These are phyloP conservation scores for Metschnikowia koreensis DNA, from an alignment of 805 yeast genomes.

Conservation along the genomic window DNA sequence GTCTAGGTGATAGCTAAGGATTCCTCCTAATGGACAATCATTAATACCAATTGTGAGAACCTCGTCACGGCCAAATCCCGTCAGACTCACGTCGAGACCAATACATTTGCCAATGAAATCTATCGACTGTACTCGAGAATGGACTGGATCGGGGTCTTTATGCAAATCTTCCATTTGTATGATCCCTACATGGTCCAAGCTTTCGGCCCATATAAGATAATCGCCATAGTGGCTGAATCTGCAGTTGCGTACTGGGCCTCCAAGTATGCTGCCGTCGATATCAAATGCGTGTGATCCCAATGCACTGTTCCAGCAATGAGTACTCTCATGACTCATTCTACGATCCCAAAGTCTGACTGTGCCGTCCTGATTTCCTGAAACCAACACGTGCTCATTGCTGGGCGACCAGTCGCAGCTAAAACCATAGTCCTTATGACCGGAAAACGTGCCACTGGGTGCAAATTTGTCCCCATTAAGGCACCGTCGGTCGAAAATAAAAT, in stretches of 20 bases:
- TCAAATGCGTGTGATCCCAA: conserved; percentile 24
- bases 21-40: conserved; percentile 58
- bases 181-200: conserved; percentile 56
- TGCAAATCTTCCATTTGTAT: conserved; percentile 37
- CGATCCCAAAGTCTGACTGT: conserved; percentile 54
- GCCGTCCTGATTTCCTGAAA: conserved; percentile 63
- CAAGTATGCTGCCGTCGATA: conserved; percentile 18
- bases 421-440: conserved; percentile 55
- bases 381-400: conserved; percentile 38
- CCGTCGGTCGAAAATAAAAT: conserved; percentile 47
- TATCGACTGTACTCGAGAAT: conserved; percentile 42
- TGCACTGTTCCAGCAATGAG: conserved; percentile 37
- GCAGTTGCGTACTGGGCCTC: conserved; percentile 54
- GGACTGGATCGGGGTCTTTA: conserved; percentile 10
- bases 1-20: conserved; percentile 46
- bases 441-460: conserved; percentile 16
- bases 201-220: conserved; percentile 48
- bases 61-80: conserved; percentile 45
- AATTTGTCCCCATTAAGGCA: conserved; percentile 8
- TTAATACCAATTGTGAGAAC: conserved; percentile 52
- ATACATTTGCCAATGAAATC: conserved; percentile 58
- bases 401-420: conserved; percentile 62
- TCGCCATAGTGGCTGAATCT: conserved; percentile 48
- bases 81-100: conserved; percentile 49
- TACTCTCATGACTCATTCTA: conserved; percentile 29